Percentiles rank a stretch among this genome's conserved stretches.
phyloP scores from a whole-genome alignment of 1,284 basidiomycete genomes.

The Cutaneotrichosporon arboriforme region DNA sequence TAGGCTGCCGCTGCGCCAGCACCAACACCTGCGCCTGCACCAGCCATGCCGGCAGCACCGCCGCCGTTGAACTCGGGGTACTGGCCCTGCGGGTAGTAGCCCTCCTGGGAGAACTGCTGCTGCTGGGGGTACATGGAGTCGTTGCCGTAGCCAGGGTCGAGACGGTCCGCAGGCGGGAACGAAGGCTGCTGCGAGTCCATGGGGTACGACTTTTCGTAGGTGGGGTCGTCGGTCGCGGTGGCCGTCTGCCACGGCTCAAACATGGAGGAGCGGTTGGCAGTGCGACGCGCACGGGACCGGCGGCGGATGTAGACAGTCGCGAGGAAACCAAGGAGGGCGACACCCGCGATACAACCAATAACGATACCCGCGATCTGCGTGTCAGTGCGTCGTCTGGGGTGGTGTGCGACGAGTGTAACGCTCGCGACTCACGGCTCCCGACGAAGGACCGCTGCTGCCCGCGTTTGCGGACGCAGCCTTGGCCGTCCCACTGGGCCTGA shows the following conservation, averaged over 20 bases:
- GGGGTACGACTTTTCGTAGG: conserved; percentile 17
- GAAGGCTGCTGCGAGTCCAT: conserved; percentile 15
- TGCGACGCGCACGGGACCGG: conserved; percentile 29
- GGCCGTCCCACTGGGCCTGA: neutral
- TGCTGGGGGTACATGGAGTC: conserved; percentile 12
- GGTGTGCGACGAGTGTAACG: neutral
- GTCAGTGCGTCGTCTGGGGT: conserved; percentile 4
- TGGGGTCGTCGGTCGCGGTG: conserved; percentile 27
- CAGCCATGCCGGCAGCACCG: neutral
- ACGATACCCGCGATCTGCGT: conserved; percentile 44
- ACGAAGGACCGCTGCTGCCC: conserved; percentile 1
- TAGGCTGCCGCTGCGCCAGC: conserved; percentile 19
- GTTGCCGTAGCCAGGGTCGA: conserved; percentile 15
- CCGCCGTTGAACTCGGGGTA: neutral
- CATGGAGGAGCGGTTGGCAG: conserved; percentile 34
- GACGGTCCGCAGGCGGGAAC: conserved; percentile 13
- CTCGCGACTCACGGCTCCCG: conserved; percentile 13
- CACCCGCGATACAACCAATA: conserved; percentile 34
- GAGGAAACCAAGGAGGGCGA: conserved; percentile 32
- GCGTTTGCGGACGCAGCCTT: neutral
- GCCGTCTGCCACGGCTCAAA: conserved; percentile 39
- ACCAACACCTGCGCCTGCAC: conserved; percentile 1
- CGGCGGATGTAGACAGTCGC: conserved; percentile 32
- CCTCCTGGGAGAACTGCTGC: conserved; percentile 14
- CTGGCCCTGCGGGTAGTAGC: neutral